These are phyloP conservation scores for Saccharomycopsis sp. DNA, from an alignment of 805 yeast genomes.

Conservation along the genomic window DNA sequence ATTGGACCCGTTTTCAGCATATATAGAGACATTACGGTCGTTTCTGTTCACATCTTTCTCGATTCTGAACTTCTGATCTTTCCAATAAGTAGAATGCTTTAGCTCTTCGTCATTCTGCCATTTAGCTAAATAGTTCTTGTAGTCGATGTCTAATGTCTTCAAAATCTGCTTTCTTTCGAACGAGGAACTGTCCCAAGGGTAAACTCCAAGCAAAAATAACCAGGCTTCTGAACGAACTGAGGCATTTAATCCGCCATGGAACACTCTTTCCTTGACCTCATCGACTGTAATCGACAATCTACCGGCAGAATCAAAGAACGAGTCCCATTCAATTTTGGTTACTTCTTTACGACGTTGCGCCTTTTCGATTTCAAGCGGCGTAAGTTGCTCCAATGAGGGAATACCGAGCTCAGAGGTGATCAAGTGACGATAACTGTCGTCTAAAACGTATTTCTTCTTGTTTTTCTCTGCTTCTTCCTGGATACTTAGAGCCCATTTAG, in stretches of 20 bases:
- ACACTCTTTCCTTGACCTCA: conserved; percentile 77
- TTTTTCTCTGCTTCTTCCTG: conserved; percentile 80
- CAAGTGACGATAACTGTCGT: conserved; percentile 49
- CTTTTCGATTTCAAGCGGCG: conserved; percentile 51
- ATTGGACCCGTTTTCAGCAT: conserved; percentile 37
- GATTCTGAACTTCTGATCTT: conserved; percentile 82
- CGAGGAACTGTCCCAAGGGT: conserved; percentile 78
- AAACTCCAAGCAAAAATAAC: conserved; percentile 77
- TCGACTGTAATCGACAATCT: conserved; percentile 61
- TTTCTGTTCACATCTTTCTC: conserved; percentile 92
- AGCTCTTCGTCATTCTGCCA: conserved; percentile 62
- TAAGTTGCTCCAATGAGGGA: conserved; percentile 42
- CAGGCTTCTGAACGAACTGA: conserved; percentile 68
- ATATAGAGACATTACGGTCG: conserved; percentile 70
- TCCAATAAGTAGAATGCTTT: conserved; percentile 64
- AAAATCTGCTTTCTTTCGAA: conserved; percentile 59
- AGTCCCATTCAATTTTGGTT: conserved; percentile 71
- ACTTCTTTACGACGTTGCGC: conserved; percentile 62
- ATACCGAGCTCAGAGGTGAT: conserved; percentile 57
- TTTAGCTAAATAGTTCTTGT: conserved; percentile 52
- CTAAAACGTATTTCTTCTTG: conserved; percentile 39
- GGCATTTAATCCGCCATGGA: conserved; percentile 79
- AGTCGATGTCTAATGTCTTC: conserved; percentile 51
- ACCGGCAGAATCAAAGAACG: conserved; percentile 77
- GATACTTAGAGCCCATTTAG: conserved; percentile 94